Conservation (phyloP, 108 stramenopile species). For the Nannochloropsis salina region DNA sequence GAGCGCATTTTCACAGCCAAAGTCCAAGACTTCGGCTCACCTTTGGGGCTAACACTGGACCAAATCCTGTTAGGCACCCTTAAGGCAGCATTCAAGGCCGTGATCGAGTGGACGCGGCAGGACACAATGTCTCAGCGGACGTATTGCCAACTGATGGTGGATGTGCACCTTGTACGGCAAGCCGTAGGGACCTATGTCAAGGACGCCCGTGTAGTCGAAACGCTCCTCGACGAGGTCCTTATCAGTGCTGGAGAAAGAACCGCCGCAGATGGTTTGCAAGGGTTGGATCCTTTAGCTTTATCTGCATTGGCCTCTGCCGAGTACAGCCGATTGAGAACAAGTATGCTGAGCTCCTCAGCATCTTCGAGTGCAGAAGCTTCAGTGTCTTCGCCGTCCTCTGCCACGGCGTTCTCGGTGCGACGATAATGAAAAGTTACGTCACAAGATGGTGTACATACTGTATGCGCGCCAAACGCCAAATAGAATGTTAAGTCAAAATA, state of each 20-base stretch:
- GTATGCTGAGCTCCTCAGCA: too few species aligned
- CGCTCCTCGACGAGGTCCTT: neutral
- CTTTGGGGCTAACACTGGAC: neutral
- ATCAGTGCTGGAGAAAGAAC: neutral
- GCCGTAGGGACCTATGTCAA: neutral
- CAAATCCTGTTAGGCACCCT: neutral
- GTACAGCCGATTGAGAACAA: neutral
- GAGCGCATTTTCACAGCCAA: conserved; percentile 20
- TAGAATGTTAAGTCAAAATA: too few species aligned
- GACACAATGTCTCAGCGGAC: neutral
- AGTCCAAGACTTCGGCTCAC: neutral
- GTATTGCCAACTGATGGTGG: neutral
- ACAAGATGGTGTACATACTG: too few species aligned
- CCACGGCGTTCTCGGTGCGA: neutral
- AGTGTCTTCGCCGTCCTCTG: too few species aligned
- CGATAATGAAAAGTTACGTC: neutral
- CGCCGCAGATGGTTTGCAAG: neutral
- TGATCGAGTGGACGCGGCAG: neutral
- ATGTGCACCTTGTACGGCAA: conserved; percentile 10
- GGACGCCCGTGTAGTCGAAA: neutral
- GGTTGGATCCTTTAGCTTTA: neutral
- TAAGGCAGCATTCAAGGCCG: neutral
- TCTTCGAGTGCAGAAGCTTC: too few species aligned
- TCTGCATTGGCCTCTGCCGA: neutral
- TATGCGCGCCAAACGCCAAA: too few species aligned